Evolutionary conservation across 1,139 yeast species (phyloP), one percentile per base, ranked within the genome.

Genomic region (Zygotorulaspora mrakii): DNA sequence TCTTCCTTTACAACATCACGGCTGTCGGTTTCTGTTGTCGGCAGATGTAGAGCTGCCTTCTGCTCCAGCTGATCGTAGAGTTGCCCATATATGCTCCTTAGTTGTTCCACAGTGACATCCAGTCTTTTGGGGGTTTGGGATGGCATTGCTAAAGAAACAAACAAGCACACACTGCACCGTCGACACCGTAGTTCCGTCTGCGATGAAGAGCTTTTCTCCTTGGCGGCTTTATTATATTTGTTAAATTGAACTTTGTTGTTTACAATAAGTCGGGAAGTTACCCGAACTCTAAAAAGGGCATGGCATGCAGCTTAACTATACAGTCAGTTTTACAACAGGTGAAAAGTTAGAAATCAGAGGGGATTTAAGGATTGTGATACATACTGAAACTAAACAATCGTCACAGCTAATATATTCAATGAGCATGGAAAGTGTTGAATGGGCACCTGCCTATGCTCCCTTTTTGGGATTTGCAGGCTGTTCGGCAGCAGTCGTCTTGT

Each of bases 401-500:
- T 14, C 18, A 28, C 6, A 9, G 16, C 21, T 10, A 16, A 4
- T n/a, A 25, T 14, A 22, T 16, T 5, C 16, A 10, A 36, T 10
- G 31, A 13, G 12, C 26, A 29, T 45, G 29, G 40, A 42, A 39
- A 22, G 41, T 17, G 50, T 54, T 49, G 89, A 81, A 61, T 81
- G 76, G 60, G 73, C 85, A 24, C 96, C 96, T 35, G 79, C 79
- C 27, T 88, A 82, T 68, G 96, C 96, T 10, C 96, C 96, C 45
- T 88, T 89, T 65, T 81, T 89, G 62, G 97, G 97, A 34, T 87
- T 88, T 66, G 95, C 95, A 30, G 95, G 79, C 39, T 88, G 96
- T 69, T 87, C 94, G 5, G 81, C 87, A 38, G 95, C 96, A 40
- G 85, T 87, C 84, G 76, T 86, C 27, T 72, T 89, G 49, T 82